Evolutionary conservation across 495 filamentous ascomycete species (phyloP).

Genomic region (Aspergillus egyptiacus): DNA sequence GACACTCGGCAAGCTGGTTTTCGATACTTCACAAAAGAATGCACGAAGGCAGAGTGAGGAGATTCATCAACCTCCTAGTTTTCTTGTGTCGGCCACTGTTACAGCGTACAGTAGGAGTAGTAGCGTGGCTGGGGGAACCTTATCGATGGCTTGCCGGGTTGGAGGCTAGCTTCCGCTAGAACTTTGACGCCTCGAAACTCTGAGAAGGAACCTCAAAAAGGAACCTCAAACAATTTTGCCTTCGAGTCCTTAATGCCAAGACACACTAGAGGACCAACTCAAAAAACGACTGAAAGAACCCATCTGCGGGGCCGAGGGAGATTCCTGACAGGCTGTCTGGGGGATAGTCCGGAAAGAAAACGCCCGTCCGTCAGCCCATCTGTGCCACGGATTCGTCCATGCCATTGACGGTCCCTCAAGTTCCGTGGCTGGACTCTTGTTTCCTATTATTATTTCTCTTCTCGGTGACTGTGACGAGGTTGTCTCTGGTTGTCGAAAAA

Average conservation of each 20-base stretch:
- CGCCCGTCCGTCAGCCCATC: conserved; percentile 16
- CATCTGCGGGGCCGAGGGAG: conserved; percentile 14
- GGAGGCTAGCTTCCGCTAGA: background rate
- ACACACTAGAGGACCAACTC: conserved; percentile 12
- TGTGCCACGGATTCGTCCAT: conserved; percentile 10
- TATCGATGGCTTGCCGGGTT: conserved; percentile 9
- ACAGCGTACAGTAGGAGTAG: too few species aligned
- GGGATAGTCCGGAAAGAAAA: conserved; percentile 13
- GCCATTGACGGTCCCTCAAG: background rate
- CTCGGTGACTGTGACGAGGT: too few species aligned
- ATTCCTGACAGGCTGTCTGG: conserved; percentile 12
- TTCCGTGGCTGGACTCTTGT: conserved; percentile 5
- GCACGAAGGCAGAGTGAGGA: conserved; percentile 14
- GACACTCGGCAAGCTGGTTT: background rate
- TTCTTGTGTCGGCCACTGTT: too few species aligned
- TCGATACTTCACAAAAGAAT: conserved; percentile 15
- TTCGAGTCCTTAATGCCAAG: conserved; percentile 19
- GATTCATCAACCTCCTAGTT: too few species aligned
- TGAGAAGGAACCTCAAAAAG: too few species aligned
- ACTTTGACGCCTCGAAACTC: too few species aligned
- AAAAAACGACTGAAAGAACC: conserved; percentile 16
- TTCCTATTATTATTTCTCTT: too few species aligned
- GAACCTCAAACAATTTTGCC: background rate
- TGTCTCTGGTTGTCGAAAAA: background rate
- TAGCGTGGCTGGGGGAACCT: conserved; percentile 12